Base-by-base conservation (phyloP, 2,329 filamentous ascomycete genomes). In the Plectosphaerella cucumerina region DNA sequence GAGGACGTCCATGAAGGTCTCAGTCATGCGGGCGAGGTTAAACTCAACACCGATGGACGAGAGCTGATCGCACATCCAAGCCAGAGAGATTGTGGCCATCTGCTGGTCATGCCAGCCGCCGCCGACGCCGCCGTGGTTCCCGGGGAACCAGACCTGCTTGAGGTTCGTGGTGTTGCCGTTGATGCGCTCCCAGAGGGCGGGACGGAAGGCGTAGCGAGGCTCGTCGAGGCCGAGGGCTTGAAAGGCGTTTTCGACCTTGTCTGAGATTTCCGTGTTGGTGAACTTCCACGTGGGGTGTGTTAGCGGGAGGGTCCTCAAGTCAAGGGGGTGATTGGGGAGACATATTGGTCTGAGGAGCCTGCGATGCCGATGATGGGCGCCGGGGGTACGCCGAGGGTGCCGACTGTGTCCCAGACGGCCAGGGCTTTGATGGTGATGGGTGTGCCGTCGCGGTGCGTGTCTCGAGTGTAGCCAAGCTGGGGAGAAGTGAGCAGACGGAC, bases 81-180 rank as follows among this genome's bases (percentile, higher is more conserved):
- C 58, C 10, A 62, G 48, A 1, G 59, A 49, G 6, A 62, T 60
- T 10, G 52, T 59, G 31, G 59, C 59, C 3, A 60, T 59, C 37
- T 60, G 58, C 34, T 59, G 55, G 10, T 62, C 59, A 5, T 54
- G 42, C 75, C 78, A 82, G 1, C 81, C 81, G 21, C 81, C 81
- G 6, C 81, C 81, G 46, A 84, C 80, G 54, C 84, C 80, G 12
- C 77, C 80, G 59, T 86, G 82, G 49, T 74, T 75, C 12, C 81
- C 82, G 0, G 81, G 77, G 59, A 86, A 86, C 76, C 76, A 79
- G 14, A 60, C 59, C 26, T 61, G 59, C 4, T 54, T 53, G 17
- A 61, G 59, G 2, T 56, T 48, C 3, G 56, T 57, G 2, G 37
- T 49, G 44, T 60, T 56, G 10, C 31, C 43, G 37, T 51, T 55